Evolutionary conservation across 768 basidiomycete species (phyloP).

Genomic region (Rhizopogon vulgaris): DNA sequence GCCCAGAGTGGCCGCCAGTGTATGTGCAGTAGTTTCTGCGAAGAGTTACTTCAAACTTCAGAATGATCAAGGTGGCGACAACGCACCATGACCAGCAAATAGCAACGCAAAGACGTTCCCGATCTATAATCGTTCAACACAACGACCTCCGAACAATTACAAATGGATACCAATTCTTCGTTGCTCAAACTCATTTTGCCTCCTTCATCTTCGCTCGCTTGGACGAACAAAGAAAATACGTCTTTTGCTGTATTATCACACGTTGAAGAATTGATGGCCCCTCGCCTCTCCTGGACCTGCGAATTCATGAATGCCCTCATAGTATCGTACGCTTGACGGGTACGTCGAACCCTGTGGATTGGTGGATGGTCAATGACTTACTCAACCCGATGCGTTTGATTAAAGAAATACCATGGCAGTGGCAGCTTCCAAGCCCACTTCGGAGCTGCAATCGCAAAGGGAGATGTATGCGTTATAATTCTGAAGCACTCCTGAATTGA

Average conservation of each 20-base stretch:
- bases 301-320: conserved; percentile 16
- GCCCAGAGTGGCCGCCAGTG: conserved; percentile 27
- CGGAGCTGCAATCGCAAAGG: conserved; percentile 15
- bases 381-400: not conserved
- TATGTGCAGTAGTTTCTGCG: conserved; percentile 29
- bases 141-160: not conserved
- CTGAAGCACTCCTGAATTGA: conserved; percentile 15
- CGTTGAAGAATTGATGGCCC: conserved; percentile 6
- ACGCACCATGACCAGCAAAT: conserved; percentile 52
- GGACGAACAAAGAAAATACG: conserved; percentile 15
- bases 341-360: conserved; percentile 13
- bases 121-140: not conserved
- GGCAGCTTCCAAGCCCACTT: conserved; percentile 19
- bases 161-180: conserved; percentile 11
- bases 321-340: conserved; percentile 15
- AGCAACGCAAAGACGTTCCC: conserved; percentile 36
- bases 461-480: conserved; percentile 6
- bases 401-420: conserved; percentile 8
- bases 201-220: conserved; percentile 15
- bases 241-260: conserved; percentile 8
- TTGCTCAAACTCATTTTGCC: conserved; percentile 11
- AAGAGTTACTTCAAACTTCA: not conserved
- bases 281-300: conserved; percentile 6
- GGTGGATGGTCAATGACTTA: not conserved
- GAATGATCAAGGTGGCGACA: not conserved